These are phyloP conservation scores for Geotrichum carabidarum DNA, from an alignment of 1,139 yeast genomes.

Conservation along the genomic window DNA sequence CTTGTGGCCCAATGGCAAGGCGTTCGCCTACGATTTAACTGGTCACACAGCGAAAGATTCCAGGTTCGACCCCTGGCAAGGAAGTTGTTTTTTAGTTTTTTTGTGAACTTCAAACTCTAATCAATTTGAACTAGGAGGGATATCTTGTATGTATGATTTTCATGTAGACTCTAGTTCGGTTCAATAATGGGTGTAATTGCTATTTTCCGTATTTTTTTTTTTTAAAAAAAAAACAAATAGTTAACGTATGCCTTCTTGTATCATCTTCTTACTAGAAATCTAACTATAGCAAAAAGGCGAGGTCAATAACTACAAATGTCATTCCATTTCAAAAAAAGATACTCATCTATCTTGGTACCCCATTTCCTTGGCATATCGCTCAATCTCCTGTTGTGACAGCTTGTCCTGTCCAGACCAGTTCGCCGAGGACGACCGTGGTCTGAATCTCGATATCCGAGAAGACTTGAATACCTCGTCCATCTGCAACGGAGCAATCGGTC, in stretches of 20 bases:
- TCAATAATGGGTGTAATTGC: neutral
- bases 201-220: neutral
- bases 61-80: no score
- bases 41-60: no score
- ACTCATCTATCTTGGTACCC: constrained; percentile 39
- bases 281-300: neutral
- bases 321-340: neutral
- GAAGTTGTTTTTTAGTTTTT: no score
- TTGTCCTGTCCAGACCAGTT: constrained; percentile 48
- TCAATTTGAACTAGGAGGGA: no score
- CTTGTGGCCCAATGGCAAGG: no score
- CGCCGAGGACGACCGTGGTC: constrained; percentile 58
- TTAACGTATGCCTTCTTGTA: neutral
- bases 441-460: constrained; percentile 39
- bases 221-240: neutral
- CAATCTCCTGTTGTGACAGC: constrained; percentile 46
- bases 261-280: neutral
- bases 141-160: no score
- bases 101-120: no score
- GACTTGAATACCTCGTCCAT: constrained; percentile 60
- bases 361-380: constrained; percentile 50
- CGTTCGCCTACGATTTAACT: no score
- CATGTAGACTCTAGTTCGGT: no score
- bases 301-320: neutral
- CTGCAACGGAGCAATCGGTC: constrained; percentile 67